phyloP scores from a whole-genome alignment of 2,329 filamentous ascomycete species.

The Diaporthe aspalathi region DNA sequence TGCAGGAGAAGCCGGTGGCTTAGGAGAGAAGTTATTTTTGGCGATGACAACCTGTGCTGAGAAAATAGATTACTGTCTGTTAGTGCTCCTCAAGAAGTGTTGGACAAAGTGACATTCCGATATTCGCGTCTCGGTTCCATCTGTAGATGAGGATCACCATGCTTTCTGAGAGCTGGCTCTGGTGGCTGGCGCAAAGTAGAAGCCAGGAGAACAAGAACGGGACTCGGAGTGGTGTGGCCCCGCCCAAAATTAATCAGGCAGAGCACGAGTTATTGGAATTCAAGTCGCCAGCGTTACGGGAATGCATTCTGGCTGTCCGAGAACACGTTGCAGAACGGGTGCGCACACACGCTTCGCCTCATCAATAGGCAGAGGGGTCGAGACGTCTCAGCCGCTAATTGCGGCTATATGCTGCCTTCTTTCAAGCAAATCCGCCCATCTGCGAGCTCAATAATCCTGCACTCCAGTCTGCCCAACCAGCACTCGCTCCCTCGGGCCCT shows the following conservation, averaged over 20 bases:
- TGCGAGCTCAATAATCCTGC: conserved; percentile 72
- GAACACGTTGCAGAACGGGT: too few species aligned
- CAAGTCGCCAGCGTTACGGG: background rate
- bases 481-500: conserved; percentile 40
- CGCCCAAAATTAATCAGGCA: background rate
- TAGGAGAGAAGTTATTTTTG: background rate
- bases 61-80: background rate
- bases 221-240: too few species aligned
- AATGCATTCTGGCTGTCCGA: background rate
- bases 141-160: too few species aligned
- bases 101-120: background rate
- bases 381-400: too few species aligned
- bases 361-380: too few species aligned
- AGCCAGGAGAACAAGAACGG: background rate
- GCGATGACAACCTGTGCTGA: background rate
- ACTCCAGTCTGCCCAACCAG: conserved; percentile 74
- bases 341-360: too few species aligned
- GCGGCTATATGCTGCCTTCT: background rate
- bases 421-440: background rate
- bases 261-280: background rate
- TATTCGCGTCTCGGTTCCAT: background rate
- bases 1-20: conserved; percentile 51
- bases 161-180: background rate
- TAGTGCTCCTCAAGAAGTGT: background rate
- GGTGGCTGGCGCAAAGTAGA: too few species aligned